phyloP scores from a whole-genome alignment of 1,139 yeast species.

The Candida anutae region DNA sequence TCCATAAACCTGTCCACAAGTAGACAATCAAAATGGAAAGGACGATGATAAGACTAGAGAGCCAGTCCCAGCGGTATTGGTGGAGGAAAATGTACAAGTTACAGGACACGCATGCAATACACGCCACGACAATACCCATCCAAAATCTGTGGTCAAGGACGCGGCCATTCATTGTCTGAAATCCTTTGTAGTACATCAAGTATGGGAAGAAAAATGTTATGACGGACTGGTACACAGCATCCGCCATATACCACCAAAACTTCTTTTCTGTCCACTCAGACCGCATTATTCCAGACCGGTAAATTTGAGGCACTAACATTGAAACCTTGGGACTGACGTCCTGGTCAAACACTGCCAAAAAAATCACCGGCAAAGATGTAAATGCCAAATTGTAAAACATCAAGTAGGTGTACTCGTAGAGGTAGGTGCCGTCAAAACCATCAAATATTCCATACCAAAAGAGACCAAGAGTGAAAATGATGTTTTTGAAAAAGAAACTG shows the following conservation, averaged over 20 bases:
- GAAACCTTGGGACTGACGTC: slow-evolving; percentile 82
- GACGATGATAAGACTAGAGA: slow-evolving; percentile 52
- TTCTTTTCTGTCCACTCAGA: slow-evolving; percentile 73
- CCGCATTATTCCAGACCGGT: slow-evolving; percentile 76
- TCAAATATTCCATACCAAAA: slow-evolving; percentile 90
- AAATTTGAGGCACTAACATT: slow-evolving; percentile 82
- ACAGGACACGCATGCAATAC: slow-evolving; percentile 74
- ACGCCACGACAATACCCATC: slow-evolving; percentile 75
- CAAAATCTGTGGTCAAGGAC: slow-evolving; percentile 76
- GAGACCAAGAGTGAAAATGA: slow-evolving; percentile 76
- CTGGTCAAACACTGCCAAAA: slow-evolving; percentile 87
- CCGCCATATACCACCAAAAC: slow-evolving; percentile 78
- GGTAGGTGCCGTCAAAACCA: slow-evolving; percentile 84
- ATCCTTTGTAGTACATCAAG: slow-evolving; percentile 49
- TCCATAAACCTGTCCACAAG: slow-evolving; percentile 91
- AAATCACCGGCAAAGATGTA: slow-evolving; percentile 88
- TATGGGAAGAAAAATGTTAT: slow-evolving; percentile 86
- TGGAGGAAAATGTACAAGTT: slow-evolving; percentile 72
- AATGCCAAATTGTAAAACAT: slow-evolving; percentile 92
- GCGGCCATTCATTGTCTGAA: slow-evolving; percentile 56
- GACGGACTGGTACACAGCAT: slow-evolving; percentile 83
- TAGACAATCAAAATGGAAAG: slow-evolving; percentile 63
- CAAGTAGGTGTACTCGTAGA: slow-evolving; percentile 86
- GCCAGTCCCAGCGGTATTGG: slow-evolving; percentile 94
- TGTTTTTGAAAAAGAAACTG: slow-evolving; percentile 85